These are phyloP conservation scores for Lodderomyces jiufengensis DNA, from an alignment of 1,139 yeast genomes.

Conservation along the genomic window DNA sequence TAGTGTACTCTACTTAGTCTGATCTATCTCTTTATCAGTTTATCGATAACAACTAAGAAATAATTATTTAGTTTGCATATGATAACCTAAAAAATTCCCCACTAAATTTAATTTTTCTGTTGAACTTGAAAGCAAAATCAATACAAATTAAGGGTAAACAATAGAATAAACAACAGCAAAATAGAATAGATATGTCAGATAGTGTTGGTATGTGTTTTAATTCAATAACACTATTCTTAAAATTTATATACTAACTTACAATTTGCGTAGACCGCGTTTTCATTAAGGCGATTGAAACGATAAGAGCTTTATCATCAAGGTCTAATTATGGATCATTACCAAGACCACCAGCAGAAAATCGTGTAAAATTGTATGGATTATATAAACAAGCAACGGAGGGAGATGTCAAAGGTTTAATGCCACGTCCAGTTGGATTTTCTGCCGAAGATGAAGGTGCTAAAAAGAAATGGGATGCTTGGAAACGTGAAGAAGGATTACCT, in stretches of 20 bases:
- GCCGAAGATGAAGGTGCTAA: constrained; percentile 66
- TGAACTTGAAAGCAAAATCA: not conserved
- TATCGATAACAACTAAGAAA: too few species aligned
- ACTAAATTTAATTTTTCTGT: not conserved
- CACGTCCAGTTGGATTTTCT: constrained; percentile 58
- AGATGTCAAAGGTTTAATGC: constrained; percentile 65
- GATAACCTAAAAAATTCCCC: constrained; percentile 1
- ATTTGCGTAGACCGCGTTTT: constrained; percentile 60
- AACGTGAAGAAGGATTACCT: constrained; percentile 65
- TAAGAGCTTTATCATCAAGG: constrained; percentile 66
- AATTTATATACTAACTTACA: constrained; percentile 2
- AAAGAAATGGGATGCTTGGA: constrained; percentile 87
- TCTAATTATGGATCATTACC: constrained; percentile 70
- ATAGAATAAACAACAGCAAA: not conserved
- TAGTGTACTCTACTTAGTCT: not conserved
- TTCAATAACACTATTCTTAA: too few species aligned
- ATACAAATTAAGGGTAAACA: not conserved
- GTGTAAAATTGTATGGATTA: constrained; percentile 72
- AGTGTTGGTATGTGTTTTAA: constrained; percentile 14
- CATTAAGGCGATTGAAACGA: constrained; percentile 76
- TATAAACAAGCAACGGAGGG: constrained; percentile 91
- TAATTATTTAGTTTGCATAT: not conserved
- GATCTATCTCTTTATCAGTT: not conserved
- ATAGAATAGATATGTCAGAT: constrained; percentile 13
- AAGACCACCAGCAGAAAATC: constrained; percentile 72